A percentile compares a stretch with the other conserved stretches of the same genome.
Conservation (phyloP, 2,329 filamentous ascomycete genomes). For the Polychaeton citri region DNA sequence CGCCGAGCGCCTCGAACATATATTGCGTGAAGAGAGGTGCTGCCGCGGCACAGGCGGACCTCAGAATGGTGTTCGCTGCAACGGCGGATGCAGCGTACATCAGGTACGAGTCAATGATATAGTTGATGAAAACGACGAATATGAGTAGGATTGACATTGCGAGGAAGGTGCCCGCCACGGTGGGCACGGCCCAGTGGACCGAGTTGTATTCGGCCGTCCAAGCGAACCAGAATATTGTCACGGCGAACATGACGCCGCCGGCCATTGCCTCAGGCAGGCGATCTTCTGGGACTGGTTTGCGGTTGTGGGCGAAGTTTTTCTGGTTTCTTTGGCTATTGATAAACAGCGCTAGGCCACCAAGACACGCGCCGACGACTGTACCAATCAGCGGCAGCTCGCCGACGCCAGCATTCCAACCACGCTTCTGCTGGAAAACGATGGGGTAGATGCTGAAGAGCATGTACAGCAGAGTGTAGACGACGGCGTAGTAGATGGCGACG, state of each 20-base stretch:
- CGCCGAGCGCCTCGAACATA: slow-evolving; percentile 19
- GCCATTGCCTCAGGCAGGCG: slow-evolving; percentile 18
- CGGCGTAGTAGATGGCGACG: slow-evolving; percentile 38
- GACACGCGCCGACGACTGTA: slow-evolving; percentile 33
- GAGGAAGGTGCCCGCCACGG: slow-evolving; percentile 31
- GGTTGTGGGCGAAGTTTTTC: slow-evolving; percentile 25
- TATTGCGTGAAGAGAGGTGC: slow-evolving; percentile 19
- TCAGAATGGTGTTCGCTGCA: slow-evolving; percentile 19
- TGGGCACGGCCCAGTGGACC: slow-evolving; percentile 35
- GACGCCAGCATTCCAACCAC: slow-evolving; percentile 42
- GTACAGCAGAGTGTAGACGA: slow-evolving; percentile 41
- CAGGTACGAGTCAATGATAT: slow-evolving; percentile 39
- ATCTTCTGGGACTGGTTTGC: slow-evolving; percentile 30
- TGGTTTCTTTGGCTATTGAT: slow-evolving; percentile 26
- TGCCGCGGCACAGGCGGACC: slow-evolving; percentile 17
- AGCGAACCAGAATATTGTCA: slow-evolving; percentile 24
- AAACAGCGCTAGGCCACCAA: slow-evolving; percentile 33
- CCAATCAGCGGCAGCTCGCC: slow-evolving; percentile 40
- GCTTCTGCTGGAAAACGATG: slow-evolving; percentile 39
- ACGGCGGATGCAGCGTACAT: slow-evolving; percentile 21
- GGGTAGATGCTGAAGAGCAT: slow-evolving; percentile 48
- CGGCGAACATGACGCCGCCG: slow-evolving; percentile 20
- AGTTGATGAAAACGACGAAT: slow-evolving; percentile 42
- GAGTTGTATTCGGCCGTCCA: slow-evolving; percentile 26
- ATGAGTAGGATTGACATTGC: slow-evolving; percentile 29